Evolutionary conservation across 352 stramenopile genomes (phyloP).

Genomic region (Pythium folliculosum): DNA sequence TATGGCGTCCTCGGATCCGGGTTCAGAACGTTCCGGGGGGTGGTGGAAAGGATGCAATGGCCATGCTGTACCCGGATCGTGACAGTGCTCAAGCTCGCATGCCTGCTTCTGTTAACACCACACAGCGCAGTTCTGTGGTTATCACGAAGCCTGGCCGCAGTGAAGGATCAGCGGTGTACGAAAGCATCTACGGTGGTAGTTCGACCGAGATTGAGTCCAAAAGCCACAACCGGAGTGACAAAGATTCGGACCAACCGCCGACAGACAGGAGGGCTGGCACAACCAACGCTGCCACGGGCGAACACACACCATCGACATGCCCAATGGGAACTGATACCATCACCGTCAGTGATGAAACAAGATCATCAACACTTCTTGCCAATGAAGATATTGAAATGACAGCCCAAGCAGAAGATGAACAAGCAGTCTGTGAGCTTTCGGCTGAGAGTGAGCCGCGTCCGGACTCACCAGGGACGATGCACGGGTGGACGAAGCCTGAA

Average conservation of each 20-base stretch:
- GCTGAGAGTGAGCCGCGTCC: background rate
- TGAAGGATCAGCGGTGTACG: constrained; percentile 11
- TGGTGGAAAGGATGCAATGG: constrained; percentile 19
- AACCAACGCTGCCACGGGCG: no score
- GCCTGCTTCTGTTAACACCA: background rate
- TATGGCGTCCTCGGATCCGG: constrained; percentile 26
- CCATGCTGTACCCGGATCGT: constrained; percentile 15
- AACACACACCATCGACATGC: background rate
- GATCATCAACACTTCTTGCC: no score
- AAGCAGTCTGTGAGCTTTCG: background rate
- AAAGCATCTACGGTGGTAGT: constrained; percentile 18
- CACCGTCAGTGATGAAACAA: no score
- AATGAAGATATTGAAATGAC: constrained; percentile 2
- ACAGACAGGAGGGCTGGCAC: background rate
- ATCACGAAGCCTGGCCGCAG: background rate
- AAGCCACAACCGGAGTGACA: background rate
- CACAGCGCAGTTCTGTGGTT: background rate
- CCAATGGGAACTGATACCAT: background rate
- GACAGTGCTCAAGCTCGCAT: background rate
- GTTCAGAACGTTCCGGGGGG: constrained; percentile 19
- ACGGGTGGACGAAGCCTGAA: background rate
- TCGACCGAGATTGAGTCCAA: background rate
- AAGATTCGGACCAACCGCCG: background rate
- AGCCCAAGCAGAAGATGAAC: background rate
- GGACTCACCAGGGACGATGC: background rate